These are phyloP conservation scores for Leptosphaerulina australis DNA, from an alignment of 2,329 filamentous ascomycete species.

Conservation along the genomic window DNA sequence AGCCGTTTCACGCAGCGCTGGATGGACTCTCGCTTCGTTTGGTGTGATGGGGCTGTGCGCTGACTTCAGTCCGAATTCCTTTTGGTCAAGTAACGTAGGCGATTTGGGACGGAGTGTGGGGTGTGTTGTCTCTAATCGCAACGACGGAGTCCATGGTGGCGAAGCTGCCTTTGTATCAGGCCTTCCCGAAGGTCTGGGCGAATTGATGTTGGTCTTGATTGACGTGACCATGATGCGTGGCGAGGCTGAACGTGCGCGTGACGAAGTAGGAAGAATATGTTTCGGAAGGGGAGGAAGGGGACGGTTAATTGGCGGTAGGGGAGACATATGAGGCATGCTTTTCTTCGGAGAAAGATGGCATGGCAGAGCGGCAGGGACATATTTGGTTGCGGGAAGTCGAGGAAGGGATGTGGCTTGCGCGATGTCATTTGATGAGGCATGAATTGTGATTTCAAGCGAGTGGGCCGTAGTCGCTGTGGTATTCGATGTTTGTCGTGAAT, in stretches of 20 bases:
- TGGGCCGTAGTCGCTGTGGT: slow-evolving; percentile 23
- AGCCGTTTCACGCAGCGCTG: slow-evolving; percentile 19
- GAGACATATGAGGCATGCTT: slow-evolving; percentile 16
- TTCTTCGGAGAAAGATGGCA: slow-evolving; percentile 15
- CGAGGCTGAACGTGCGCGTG: slow-evolving; percentile 27
- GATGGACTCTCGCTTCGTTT: slow-evolving; percentile 22
- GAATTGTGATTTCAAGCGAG: slow-evolving; percentile 40
- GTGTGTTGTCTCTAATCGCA: slow-evolving; percentile 22
- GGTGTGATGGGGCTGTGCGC: slow-evolving; percentile 9
- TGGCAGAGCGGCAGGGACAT: neutral
- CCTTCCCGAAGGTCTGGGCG: slow-evolving; percentile 11
- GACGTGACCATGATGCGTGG: slow-evolving; percentile 18
- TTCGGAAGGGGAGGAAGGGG: slow-evolving; percentile 35
- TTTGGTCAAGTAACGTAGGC: slow-evolving; percentile 17
- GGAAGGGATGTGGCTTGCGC: slow-evolving; percentile 21
- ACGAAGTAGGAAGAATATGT: slow-evolving; percentile 11
- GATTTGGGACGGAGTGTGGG: slow-evolving; percentile 23
- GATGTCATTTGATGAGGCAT: slow-evolving; percentile 36
- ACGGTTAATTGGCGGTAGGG: slow-evolving; percentile 29
- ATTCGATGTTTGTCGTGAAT: slow-evolving; percentile 34
- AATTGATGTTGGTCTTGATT: neutral
- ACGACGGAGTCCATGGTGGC: slow-evolving; percentile 9
- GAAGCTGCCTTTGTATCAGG: neutral
- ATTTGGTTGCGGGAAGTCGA: slow-evolving; percentile 12
- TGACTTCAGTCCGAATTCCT: slow-evolving; percentile 12